A percentile compares a stretch with the other conserved stretches of the same genome.
Evolutionary conservation across 2,329 filamentous ascomycete species (phyloP).

Genomic region (Blumeria graminis): DNA sequence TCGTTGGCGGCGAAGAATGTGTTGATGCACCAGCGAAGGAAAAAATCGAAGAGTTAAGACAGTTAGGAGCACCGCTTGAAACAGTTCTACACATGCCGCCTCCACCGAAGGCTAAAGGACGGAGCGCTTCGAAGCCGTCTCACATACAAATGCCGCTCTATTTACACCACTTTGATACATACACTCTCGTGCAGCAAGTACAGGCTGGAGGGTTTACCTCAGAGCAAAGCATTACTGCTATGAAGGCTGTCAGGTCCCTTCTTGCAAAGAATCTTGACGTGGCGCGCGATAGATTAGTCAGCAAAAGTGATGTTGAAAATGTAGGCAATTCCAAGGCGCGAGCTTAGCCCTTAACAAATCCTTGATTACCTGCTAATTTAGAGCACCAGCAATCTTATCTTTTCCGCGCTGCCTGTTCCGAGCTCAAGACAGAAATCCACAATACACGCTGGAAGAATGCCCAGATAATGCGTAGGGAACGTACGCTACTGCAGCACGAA

Average conservation of each 20-base stretch:
- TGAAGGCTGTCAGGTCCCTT: conserved; percentile 72
- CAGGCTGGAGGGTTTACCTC: conserved; percentile 44
- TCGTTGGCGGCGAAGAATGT: conserved; percentile 3
- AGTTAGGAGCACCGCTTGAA: conserved; percentile 20
- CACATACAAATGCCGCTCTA: conserved; percentile 55
- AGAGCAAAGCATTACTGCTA: conserved; percentile 56
- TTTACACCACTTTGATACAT: conserved; percentile 92
- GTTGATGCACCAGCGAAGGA: not conserved
- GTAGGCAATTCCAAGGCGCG: conserved; percentile 10
- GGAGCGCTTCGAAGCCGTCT: conserved; percentile 27
- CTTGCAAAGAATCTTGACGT: conserved; percentile 59
- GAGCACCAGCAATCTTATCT: conserved; percentile 50
- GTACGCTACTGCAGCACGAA: conserved; percentile 75
- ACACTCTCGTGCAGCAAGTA: conserved; percentile 63
- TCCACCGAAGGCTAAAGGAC: conserved; percentile 16
- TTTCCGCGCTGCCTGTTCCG: conserved; percentile 80
- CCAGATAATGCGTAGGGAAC: conserved; percentile 60
- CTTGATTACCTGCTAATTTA: not conserved
- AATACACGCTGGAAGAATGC: conserved; percentile 53
- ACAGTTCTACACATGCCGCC: conserved; percentile 24
- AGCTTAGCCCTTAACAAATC: not conserved
- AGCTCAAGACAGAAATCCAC: conserved; percentile 67
- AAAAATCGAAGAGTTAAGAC: not conserved
- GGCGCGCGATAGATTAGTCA: conserved; percentile 58
- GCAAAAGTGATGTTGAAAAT: conserved; percentile 84